Evolutionary conservation across 2,329 filamentous ascomycete genomes (phyloP).

Genomic region (Immersiporthe knoxdaviesiana): DNA sequence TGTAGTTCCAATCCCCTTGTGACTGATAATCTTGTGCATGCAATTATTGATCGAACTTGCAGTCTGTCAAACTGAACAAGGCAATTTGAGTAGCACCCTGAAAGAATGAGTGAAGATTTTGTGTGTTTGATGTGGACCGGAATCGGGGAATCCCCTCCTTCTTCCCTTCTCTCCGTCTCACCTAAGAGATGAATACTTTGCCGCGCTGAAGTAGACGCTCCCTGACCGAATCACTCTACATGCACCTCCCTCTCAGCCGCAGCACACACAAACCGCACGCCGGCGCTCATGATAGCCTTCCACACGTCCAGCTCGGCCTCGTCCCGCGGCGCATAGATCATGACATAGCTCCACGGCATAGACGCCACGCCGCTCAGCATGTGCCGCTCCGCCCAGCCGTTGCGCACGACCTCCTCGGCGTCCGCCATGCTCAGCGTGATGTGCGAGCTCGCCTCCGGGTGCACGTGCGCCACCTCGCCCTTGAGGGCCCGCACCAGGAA

Average conservation of each 20-base stretch:
- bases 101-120: no score
- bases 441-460: constrained; percentile 46
- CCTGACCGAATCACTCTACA: background rate
- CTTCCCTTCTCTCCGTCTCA: background rate
- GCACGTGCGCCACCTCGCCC: constrained; percentile 45
- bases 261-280: constrained; percentile 25
- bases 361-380: constrained; percentile 37
- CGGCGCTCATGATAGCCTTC: constrained; percentile 33
- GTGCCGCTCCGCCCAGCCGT: constrained; percentile 47
- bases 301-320: constrained; percentile 41
- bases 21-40: no score
- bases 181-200: background rate
- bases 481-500: constrained; percentile 28
- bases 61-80: no score
- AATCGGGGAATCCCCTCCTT: no score
- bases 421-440: constrained; percentile 43
- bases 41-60: no score
- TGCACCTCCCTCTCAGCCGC: constrained; percentile 15
- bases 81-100: no score
- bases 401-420: constrained; percentile 39
- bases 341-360: constrained; percentile 43
- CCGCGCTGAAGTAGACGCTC: background rate
- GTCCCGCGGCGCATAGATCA: constrained; percentile 47
- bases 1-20: background rate
- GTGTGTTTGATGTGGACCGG: no score